These are phyloP conservation scores for Stachybotrys elegans DNA, from an alignment of 2,329 filamentous ascomycete species.

Conservation along the genomic window DNA sequence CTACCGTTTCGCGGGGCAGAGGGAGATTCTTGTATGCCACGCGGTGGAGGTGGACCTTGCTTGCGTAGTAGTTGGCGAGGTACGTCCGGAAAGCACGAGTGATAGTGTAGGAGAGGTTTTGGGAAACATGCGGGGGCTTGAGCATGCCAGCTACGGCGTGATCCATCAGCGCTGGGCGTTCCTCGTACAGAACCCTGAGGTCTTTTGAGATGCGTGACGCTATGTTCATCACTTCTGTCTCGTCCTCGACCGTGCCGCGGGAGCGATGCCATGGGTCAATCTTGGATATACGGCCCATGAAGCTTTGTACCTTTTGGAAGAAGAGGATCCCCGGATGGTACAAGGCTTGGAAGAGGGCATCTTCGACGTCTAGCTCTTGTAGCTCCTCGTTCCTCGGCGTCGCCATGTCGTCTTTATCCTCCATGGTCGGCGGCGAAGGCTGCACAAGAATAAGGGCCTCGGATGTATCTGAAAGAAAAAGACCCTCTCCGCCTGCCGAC, in stretches of 20 bases:
- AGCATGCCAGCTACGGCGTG: slow-evolving; percentile 48
- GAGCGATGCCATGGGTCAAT: slow-evolving; percentile 53
- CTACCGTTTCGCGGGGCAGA: slow-evolving; percentile 41
- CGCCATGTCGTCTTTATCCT: slow-evolving; percentile 23
- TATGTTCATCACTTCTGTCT: slow-evolving; percentile 53
- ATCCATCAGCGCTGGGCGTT: slow-evolving; percentile 50
- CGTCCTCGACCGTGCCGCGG: slow-evolving; percentile 51
- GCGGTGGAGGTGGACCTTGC: slow-evolving; percentile 50
- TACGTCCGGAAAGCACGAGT: slow-evolving; percentile 51
- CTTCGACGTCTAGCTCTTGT: slow-evolving; percentile 37
- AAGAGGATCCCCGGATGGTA: slow-evolving; percentile 53
- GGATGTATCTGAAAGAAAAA: slow-evolving; percentile 44
- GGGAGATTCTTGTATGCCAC: slow-evolving; percentile 52
- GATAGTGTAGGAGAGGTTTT: slow-evolving; percentile 42
- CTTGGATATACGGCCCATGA: slow-evolving; percentile 51
- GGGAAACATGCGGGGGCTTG: slow-evolving; percentile 40
- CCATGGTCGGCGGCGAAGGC: slow-evolving; percentile 33
- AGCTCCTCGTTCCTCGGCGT: slow-evolving; percentile 13
- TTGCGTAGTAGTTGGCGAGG: slow-evolving; percentile 51
- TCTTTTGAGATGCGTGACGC: slow-evolving; percentile 46
- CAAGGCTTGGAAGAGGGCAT: slow-evolving; percentile 48
- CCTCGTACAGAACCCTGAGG: slow-evolving; percentile 42
- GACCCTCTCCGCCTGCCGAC: slow-evolving; percentile 49
- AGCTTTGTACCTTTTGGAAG: slow-evolving; percentile 53
- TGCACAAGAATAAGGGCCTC: slow-evolving; percentile 40